These are phyloP conservation scores for Tetrapisispora phaffii DNA, from an alignment of 805 yeast genomes.

Conservation along the genomic window DNA sequence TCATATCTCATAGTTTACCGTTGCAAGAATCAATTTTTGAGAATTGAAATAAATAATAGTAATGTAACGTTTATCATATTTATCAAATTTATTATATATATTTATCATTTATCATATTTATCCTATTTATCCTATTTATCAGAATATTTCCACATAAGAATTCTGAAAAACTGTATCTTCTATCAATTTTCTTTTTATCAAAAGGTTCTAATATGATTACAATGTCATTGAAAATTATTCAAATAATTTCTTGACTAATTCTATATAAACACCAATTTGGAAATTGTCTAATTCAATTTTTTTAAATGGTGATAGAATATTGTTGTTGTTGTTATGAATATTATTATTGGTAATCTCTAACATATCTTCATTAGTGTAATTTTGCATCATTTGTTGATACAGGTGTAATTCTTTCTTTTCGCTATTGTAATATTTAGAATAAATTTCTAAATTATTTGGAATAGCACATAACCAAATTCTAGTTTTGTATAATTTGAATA, in stretches of 20 bases:
- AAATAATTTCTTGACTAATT: constrained; percentile 25
- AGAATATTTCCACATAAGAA: background rate
- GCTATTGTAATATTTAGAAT: constrained; percentile 24
- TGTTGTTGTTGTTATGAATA: constrained; percentile 2
- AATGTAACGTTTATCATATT: background rate
- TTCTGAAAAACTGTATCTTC: background rate
- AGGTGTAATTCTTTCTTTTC: constrained; percentile 25
- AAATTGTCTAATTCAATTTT: constrained; percentile 27
- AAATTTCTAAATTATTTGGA: constrained; percentile 27
- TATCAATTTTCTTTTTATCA: background rate
- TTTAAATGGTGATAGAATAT: constrained; percentile 23
- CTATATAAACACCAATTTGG: constrained; percentile 31
- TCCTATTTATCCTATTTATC: background rate
- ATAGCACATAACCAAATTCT: constrained; percentile 81
- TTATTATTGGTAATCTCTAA: constrained; percentile 12
- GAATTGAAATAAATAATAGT: background rate
- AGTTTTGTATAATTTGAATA: constrained; percentile 67
- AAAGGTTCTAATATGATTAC: background rate
- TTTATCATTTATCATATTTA: no score
- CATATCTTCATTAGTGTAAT: constrained; percentile 20
- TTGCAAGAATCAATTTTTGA: no score
- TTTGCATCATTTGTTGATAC: constrained; percentile 29
- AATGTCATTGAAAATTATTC: background rate
- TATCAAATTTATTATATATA: no score
- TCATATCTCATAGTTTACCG: no score